Evolutionary conservation across 345 rosid species (phyloP).

Genomic region (Gossypium longicalyx): DNA sequence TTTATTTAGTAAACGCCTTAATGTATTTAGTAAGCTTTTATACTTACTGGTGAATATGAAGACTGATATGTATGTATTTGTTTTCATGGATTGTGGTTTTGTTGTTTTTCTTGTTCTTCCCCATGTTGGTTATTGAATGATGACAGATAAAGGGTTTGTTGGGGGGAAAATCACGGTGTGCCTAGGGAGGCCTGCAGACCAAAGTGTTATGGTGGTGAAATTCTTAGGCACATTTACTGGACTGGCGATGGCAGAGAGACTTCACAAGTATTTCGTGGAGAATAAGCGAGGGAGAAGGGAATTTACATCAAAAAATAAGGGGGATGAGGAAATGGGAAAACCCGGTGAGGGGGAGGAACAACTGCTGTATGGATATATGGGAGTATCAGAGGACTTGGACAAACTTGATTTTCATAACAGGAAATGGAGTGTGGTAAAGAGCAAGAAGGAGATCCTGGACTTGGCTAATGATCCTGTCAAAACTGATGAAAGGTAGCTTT

Average conservation of each 20-base stretch:
- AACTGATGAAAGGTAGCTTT: constrained; percentile 20
- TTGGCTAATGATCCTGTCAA: constrained; percentile 58
- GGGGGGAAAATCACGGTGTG: constrained; percentile 27
- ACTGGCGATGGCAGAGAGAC: constrained; percentile 40
- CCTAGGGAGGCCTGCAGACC: constrained; percentile 48
- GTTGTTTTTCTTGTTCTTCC: neutral
- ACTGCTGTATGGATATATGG: constrained; percentile 46
- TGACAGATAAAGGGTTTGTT: constrained; percentile 41
- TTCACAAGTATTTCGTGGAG: constrained; percentile 34
- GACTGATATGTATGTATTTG: neutral
- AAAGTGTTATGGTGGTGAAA: constrained; percentile 44
- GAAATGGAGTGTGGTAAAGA: constrained; percentile 36
- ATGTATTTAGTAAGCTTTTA: neutral
- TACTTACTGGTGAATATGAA: neutral
- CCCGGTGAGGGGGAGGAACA: constrained; percentile 28
- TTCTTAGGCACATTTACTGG: constrained; percentile 44
- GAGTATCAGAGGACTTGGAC: constrained; percentile 44
- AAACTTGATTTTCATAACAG: constrained; percentile 39
- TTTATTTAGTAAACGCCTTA: neutral
- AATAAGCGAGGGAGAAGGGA: constrained; percentile 37
- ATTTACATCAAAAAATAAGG: constrained; percentile 27
- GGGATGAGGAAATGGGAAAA: constrained; percentile 13
- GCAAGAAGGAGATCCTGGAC: constrained; percentile 51
- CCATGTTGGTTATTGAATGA: constrained; percentile 3
- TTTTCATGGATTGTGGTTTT: neutral